Percentiles rank a stretch among this genome's conserved stretches.
phyloP scores from a whole-genome alignment of 1,284 basidiomycete genomes.

The Cystobasidium sp. region DNA sequence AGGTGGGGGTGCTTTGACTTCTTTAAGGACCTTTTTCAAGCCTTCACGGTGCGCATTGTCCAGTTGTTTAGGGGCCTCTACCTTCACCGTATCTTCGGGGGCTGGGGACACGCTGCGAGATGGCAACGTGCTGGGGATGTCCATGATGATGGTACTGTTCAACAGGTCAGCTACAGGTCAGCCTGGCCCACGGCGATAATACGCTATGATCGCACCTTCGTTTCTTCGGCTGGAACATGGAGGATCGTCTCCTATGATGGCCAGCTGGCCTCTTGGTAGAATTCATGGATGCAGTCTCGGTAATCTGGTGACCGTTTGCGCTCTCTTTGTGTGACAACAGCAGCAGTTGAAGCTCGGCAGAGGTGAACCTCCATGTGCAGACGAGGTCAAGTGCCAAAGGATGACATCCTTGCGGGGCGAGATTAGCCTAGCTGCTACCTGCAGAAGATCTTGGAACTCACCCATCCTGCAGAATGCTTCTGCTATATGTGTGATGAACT shows the following conservation, averaged over 20 bases:
- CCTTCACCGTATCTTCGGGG: background rate
- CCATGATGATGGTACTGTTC: slow-evolving; percentile 33
- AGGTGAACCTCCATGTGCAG: slow-evolving; percentile 54
- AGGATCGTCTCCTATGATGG: slow-evolving; percentile 26
- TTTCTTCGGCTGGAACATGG: slow-evolving; percentile 19
- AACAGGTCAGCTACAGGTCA: no score
- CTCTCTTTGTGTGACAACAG: no score
- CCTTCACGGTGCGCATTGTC: slow-evolving; percentile 12
- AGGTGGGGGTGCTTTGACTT: slow-evolving; percentile 41
- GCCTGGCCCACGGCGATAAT: background rate
- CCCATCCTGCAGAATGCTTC: slow-evolving; percentile 91
- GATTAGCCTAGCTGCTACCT: slow-evolving; percentile 19
- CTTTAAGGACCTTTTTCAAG: slow-evolving; percentile 34
- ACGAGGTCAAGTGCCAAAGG: slow-evolving; percentile 82
- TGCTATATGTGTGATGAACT: slow-evolving; percentile 86
- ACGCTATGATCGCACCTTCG: slow-evolving; percentile 5
- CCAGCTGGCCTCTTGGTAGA: background rate
- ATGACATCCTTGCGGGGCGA: slow-evolving; percentile 74
- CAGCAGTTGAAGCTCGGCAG: slow-evolving; percentile 10
- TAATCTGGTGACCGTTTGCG: no score
- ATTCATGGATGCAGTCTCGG: no score
- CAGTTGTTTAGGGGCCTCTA: background rate
- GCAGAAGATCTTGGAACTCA: slow-evolving; percentile 57
- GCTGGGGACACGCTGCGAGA: slow-evolving; percentile 24
- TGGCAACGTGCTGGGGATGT: slow-evolving; percentile 27